Percentiles rank a stretch among this genome's conserved stretches.
phyloP scores from a whole-genome alignment of 345 rosid genomes.

The Camelina neglecta region DNA sequence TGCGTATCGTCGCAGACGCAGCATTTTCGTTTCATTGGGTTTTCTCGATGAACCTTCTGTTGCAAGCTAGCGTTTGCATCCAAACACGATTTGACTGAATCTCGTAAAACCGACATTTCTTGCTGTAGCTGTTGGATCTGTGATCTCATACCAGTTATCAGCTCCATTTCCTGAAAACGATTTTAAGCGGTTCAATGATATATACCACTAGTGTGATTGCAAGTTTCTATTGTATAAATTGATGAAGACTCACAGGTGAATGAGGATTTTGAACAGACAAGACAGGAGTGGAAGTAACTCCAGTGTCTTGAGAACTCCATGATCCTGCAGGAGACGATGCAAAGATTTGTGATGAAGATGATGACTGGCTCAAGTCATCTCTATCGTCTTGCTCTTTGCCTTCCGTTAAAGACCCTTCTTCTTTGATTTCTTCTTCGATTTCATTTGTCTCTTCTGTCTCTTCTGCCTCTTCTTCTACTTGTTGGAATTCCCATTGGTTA shows the following conservation, averaged over 20 bases:
- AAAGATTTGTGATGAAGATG: slow-evolving; percentile 47
- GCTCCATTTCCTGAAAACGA: slow-evolving; percentile 67
- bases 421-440: slow-evolving; percentile 15
- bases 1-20: slow-evolving; percentile 69
- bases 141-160: slow-evolving; percentile 64
- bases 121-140: slow-evolving; percentile 72
- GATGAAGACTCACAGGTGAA: slow-evolving; percentile 30
- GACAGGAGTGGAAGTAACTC: slow-evolving; percentile 39
- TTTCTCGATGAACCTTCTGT: slow-evolving; percentile 48
- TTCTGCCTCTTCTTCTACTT: slow-evolving; percentile 27
- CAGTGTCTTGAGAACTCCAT: slow-evolving; percentile 65
- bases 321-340: slow-evolving; percentile 46
- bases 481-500: slow-evolving; percentile 25
- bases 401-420: slow-evolving; percentile 33
- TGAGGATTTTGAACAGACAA: slow-evolving; percentile 24
- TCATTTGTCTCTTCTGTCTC: slow-evolving; percentile 26
- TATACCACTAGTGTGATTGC: neutral
- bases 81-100: slow-evolving; percentile 60
- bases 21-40: slow-evolving; percentile 57
- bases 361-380: slow-evolving; percentile 42
- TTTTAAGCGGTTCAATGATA: neutral
- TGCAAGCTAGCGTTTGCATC: slow-evolving; percentile 61
- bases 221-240: neutral
- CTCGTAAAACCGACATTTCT: slow-evolving; percentile 71
- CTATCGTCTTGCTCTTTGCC: slow-evolving; percentile 40